These are phyloP conservation scores for Pseudogymnoascus pannorum DNA, from an alignment of 2,329 filamentous ascomycete genomes.

Conservation along the genomic window DNA sequence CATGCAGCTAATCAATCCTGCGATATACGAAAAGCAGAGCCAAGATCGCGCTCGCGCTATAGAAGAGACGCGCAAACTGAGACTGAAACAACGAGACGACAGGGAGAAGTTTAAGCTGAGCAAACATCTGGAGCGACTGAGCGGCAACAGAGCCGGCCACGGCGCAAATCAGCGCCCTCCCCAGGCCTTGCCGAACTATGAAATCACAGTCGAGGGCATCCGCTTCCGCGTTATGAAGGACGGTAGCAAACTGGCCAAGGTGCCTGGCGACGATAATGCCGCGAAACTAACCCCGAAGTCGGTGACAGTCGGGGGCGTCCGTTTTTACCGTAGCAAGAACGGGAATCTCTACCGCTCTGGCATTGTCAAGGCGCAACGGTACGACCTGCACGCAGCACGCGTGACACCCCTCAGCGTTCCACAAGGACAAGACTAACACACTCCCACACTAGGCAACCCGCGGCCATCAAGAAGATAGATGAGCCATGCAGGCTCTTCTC, in stretches of 20 bases:
- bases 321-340: slow-evolving; percentile 77
- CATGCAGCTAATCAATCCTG: slow-evolving; percentile 74
- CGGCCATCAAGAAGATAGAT: slow-evolving; percentile 58
- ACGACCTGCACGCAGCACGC: slow-evolving; percentile 43
- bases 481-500: slow-evolving; percentile 68
- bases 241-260: slow-evolving; percentile 74
- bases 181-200: slow-evolving; percentile 40
- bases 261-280: slow-evolving; percentile 61
- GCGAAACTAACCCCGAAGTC: slow-evolving; percentile 67
- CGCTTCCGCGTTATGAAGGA: slow-evolving; percentile 66
- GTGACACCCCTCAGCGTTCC: neutral
- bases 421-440: slow-evolving; percentile 21
- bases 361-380: slow-evolving; percentile 70
- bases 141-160: slow-evolving; percentile 20
- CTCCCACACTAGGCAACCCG: slow-evolving; percentile 27
- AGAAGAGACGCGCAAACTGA: slow-evolving; percentile 57
- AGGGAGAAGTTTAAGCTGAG: slow-evolving; percentile 53
- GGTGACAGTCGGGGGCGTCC: slow-evolving; percentile 65
- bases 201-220: slow-evolving; percentile 64
- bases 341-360: slow-evolving; percentile 78
- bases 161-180: slow-evolving; percentile 19
- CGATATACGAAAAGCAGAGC: slow-evolving; percentile 67
- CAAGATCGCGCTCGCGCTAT: slow-evolving; percentile 64
- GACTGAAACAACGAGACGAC: slow-evolving; percentile 45
- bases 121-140: slow-evolving; percentile 36